Evolutionary conservation across 1,284 basidiomycete species (phyloP), one percentile per base, ranked within the genome.

Genomic region (Crepidotus sp.): DNA sequence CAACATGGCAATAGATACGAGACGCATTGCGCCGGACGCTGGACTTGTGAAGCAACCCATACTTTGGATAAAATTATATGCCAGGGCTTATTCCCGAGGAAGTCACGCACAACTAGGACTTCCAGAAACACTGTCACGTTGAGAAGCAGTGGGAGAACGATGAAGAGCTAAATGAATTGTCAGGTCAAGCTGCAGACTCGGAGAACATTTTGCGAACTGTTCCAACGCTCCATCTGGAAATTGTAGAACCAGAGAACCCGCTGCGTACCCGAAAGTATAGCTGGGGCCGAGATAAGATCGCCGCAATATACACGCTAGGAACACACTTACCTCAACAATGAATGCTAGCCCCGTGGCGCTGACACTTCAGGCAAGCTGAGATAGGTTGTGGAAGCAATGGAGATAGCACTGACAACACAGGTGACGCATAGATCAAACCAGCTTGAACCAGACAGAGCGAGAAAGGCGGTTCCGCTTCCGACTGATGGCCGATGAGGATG

Each of bases 111-210:
- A 15, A 21, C 35, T 14, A 42, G 5, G 2, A 42, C 40, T 24
- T 42, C 33, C 26, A 42, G n/a, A 27, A 27, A 27, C 4, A 27
- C 26, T 6, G 40, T 24, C n/a, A 35, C 26, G 13, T 42, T 42
- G n/a, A 42, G 32, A 34, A 42, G 7, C 17, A 42, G n/a, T 35
- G 40, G 40, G 11, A 29, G 25, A 15, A 11, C 25, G 9, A 42
- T 14, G 32, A n/a, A n/a, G n/a, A 29, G 40, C 40, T 42, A 10
- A 11, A 6, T 29, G 3, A 4, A 19, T 14, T 13, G 6, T 42
- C 18, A 35, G 32, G 27, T 13, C 21, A 1, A 34, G 4, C 29
- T 14, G 8, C 4, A 27, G 18, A 34, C n/a, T n/a, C n/a, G 21
- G 11, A 13, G 11, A 3, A 9, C 24, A 13, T 26, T 25, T 18